phyloP scores from a whole-genome alignment of 441 rosid species.

The Erodium moschatum region DNA sequence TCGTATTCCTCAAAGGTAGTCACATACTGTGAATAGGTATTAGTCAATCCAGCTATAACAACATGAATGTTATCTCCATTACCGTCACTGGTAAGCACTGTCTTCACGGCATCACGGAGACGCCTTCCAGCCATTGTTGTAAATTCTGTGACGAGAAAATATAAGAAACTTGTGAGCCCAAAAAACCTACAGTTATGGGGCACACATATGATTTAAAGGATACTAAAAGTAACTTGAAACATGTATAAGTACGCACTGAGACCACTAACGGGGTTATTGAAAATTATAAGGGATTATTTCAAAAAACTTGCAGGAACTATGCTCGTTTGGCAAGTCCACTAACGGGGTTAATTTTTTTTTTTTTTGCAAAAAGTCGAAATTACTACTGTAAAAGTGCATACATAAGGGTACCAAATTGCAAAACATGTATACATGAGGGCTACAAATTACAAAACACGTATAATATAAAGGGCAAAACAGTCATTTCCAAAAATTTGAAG shows the following conservation, averaged over 20 bases:
- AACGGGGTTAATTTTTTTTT: too few species aligned
- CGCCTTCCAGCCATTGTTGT: conserved; percentile 99
- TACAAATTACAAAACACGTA: too few species aligned
- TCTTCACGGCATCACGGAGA: conserved; percentile 81
- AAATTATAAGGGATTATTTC: background rate
- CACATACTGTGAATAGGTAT: conserved; percentile 84
- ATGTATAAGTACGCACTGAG: background rate
- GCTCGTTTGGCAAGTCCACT: too few species aligned
- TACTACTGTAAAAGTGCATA: too few species aligned
- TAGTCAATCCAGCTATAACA: conserved; percentile 81
- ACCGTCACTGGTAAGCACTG: conserved; percentile 28
- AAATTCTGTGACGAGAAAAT: conserved; percentile 48
- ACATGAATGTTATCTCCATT: conserved; percentile 44
- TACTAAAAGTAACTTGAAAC: background rate
- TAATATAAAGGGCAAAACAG: too few species aligned
- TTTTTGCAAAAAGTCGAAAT: too few species aligned
- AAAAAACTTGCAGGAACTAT: too few species aligned
- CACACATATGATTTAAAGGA: background rate
- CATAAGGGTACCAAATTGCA: too few species aligned
- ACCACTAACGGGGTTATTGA: background rate
- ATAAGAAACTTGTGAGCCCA: background rate
- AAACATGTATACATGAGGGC: too few species aligned
- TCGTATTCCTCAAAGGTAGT: conserved; percentile 86
- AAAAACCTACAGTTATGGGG: background rate
- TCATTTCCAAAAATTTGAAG: too few species aligned